A percentile compares a stretch with the other conserved stretches of the same genome.
phyloP scores from a whole-genome alignment of 2,329 filamentous ascomycete species.

The Monosporascus sp. region DNA sequence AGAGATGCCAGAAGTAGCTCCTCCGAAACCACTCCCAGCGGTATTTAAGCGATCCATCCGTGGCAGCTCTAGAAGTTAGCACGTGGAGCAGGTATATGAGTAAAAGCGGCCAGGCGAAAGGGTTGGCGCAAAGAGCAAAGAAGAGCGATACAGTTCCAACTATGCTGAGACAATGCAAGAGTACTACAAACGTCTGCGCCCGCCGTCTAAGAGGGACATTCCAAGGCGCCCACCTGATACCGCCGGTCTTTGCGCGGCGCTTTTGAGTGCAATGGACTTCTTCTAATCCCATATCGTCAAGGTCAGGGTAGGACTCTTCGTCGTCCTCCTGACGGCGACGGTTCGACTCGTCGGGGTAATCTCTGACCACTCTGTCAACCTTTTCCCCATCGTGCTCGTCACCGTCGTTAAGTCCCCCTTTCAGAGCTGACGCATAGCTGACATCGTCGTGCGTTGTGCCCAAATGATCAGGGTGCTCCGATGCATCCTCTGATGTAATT shows the following conservation, averaged over 20 bases:
- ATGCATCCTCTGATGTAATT: neutral
- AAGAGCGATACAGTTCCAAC: conserved; percentile 70
- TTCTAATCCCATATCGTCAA: conserved; percentile 25
- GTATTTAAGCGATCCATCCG: conserved; percentile 67
- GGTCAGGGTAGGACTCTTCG: conserved; percentile 27
- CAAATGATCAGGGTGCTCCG: conserved; percentile 3
- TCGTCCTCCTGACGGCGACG: conserved; percentile 17
- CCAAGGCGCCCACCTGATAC: conserved; percentile 80
- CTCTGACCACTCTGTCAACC: too few species aligned
- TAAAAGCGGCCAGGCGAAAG: conserved; percentile 79
- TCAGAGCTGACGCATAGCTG: conserved; percentile 13
- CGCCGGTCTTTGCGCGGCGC: conserved; percentile 23
- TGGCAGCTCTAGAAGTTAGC: conserved; percentile 70
- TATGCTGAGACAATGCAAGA: conserved; percentile 68
- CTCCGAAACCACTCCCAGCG: conserved; percentile 71
- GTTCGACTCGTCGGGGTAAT: neutral
- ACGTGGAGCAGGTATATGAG: conserved; percentile 78
- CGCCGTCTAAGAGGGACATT: conserved; percentile 66
- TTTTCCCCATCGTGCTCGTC: conserved; percentile 2
- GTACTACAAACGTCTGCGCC: conserved; percentile 71
- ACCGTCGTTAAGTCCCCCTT: conserved; percentile 6
- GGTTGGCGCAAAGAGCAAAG: conserved; percentile 87
- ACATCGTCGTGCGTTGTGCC: neutral
- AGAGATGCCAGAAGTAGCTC: conserved; percentile 76
- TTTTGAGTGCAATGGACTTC: conserved; percentile 20